Evolutionary conservation across 2,329 filamentous ascomycete genomes (phyloP).

Genomic region (Aspergillus sp.): DNA sequence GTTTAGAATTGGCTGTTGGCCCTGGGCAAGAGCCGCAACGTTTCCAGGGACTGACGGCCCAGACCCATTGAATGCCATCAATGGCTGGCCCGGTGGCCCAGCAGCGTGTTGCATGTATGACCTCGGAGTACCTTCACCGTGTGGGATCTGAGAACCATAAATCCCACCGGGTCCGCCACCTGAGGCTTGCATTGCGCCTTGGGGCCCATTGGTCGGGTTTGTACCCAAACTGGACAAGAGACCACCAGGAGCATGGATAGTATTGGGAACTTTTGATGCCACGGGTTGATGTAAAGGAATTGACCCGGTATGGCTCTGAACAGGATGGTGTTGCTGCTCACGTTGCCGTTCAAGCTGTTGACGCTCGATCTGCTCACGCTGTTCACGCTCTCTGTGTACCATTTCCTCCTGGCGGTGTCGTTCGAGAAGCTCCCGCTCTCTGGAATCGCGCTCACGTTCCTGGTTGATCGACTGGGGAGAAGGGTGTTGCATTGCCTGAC

Average conservation of each 20-base stretch:
- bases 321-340: slow-evolving; percentile 65
- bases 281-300: slow-evolving; percentile 94
- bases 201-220: slow-evolving; percentile 54
- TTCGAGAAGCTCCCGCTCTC: slow-evolving; percentile 54
- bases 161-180: slow-evolving; percentile 61
- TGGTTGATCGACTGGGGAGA: slow-evolving; percentile 44
- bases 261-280: slow-evolving; percentile 73
- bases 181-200: slow-evolving; percentile 57
- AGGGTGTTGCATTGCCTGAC: slow-evolving; percentile 44
- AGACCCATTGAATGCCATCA: slow-evolving; percentile 50
- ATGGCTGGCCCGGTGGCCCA: slow-evolving; percentile 54
- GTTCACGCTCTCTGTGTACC: slow-evolving; percentile 57
- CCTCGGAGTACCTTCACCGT: slow-evolving; percentile 53
- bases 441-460: slow-evolving; percentile 51
- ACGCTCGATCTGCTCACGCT: slow-evolving; percentile 50
- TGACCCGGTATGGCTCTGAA: slow-evolving; percentile 84
- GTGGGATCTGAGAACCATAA: slow-evolving; percentile 69
- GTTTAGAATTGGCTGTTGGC: slow-evolving; percentile 79
- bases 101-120: slow-evolving; percentile 63
- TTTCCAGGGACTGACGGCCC: slow-evolving; percentile 48
- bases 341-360: slow-evolving; percentile 57
- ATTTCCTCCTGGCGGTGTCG: slow-evolving; percentile 57
- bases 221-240: slow-evolving; percentile 73
- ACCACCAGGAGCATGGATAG: slow-evolving; percentile 90
- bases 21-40: slow-evolving; percentile 66